These are phyloP conservation scores for Lachancea nothofagi DNA, from an alignment of 805 yeast species.

Conservation along the genomic window DNA sequence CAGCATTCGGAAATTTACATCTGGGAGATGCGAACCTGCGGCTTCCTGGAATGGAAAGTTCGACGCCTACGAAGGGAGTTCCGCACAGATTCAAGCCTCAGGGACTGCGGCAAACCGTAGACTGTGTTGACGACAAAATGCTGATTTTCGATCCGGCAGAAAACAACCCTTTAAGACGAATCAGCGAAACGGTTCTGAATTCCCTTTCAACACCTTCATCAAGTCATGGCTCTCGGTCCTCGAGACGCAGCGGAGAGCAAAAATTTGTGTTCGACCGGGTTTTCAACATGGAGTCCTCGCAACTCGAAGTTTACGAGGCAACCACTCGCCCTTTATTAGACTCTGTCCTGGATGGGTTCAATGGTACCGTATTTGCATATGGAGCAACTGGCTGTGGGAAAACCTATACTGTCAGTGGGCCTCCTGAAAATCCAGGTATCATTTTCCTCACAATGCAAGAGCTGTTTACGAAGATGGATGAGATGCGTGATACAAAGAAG, in stretches of 20 bases:
- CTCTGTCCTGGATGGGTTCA: conserved; percentile 74
- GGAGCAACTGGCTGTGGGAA: conserved; percentile 99
- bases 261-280: conserved; percentile 76
- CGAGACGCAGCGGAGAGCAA: conserved; percentile 44
- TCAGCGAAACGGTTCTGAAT: conserved; percentile 27
- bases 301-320: conserved; percentile 56
- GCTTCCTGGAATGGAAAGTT: conserved; percentile 7
- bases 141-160: conserved; percentile 82
- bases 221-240: conserved; percentile 2
- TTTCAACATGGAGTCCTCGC: conserved; percentile 61
- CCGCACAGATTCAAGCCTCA: conserved; percentile 30
- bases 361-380: conserved; percentile 90
- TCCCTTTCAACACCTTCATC: conserved; percentile 23
- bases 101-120: conserved; percentile 63
- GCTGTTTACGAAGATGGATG: conserved; percentile 57
- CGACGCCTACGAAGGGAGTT: conserved; percentile 5
- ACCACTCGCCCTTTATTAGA: conserved; percentile 73
- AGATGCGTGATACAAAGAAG: conserved; percentile 45
- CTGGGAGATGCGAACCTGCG: conserved; percentile 8
- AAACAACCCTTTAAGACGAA: conserved; percentile 46
- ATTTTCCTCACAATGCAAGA: conserved; percentile 75
- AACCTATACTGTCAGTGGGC: conserved; percentile 83
- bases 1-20: conserved; percentile 2
- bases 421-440: conserved; percentile 67
- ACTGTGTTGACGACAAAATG: conserved; percentile 82